Base-by-base conservation (phyloP, 208 protist genomes). In the Acanthamoeba sp. region DNA sequence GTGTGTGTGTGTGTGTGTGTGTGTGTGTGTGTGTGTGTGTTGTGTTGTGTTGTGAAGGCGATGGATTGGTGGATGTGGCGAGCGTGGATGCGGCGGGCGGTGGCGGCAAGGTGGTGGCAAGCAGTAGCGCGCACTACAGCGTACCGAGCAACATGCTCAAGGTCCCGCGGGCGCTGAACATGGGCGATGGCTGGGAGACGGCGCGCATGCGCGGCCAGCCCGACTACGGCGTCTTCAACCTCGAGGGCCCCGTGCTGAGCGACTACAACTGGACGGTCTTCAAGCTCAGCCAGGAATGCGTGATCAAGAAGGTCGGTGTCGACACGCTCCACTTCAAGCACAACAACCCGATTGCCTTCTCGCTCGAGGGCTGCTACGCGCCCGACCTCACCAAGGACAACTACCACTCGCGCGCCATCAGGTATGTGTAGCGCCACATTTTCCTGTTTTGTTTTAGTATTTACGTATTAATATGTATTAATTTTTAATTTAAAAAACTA, bases 121-220 rank as follows among this genome's bases (percentile, higher is more conserved):
- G 85, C 59, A 76, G 57, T 52, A 91, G 85, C 55, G 85, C 85
- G 20, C 85, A 91, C 57, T 91, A 91, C 57, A 91, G 85, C 34
- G 45, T 91, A 27, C 85, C 85, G 24, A 71, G 85, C 57, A 91
- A 91, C 57, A 91, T 91, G 85, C 85, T 91, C 85, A 91, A 91
- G 42, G 22, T 20, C 20, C 55, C 55, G 2, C 50, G 85, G 18
- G 85, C 55, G 27, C 29, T 91, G 22, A 91, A 91, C 59, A 91
- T 91, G 85, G 85, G 85, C 24, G 85, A 91, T 24, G 85, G 85
- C 27, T 91, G 85, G 85, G 85, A 91, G 59, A 91, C 85, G 24
- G 85, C 85, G 10, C 45, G 85, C 45, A 24, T 91, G n/a, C 85
- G 85, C 6, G 55, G 55, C 0, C 34, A 62, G 36, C 85, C 45